Base-by-base conservation (phyloP, 2,329 filamentous ascomycete species). In the Xylariaceae sp. region DNA sequence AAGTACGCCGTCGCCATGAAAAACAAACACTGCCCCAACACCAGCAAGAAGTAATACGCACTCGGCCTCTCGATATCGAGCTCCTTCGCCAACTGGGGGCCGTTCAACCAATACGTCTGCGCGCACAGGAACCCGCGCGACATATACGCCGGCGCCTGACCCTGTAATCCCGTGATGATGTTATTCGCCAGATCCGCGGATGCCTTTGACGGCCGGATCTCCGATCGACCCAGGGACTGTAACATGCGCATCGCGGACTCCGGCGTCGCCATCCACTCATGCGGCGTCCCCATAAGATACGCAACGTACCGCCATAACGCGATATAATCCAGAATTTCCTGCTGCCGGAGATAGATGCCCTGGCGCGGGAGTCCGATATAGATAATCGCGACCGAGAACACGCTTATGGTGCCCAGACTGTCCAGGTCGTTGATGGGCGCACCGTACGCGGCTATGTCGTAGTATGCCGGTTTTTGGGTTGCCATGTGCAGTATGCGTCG, bases 391-490 rank as follows among this genome's bases (percentile, higher is more conserved):
- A 84, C 79, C 0, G 85, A 89, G 73, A 93, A 93, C 1, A 84
- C 85, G 42, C 78, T 79, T 61, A 92, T 86, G 1, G 89, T 92
- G 9, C 79, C 87, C 39, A 92, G 84, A 59, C 81, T 84, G 72
- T 93, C 88, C 1, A 93, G 79, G 66, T 92, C 87, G 66, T 88
- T 92, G 70, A 92, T 85, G 3, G 88, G 88, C 2, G 88, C 76
- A 2, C 88, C 88, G 69, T 77, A 81, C 44, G 78, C 73, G 15
- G 79, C 73, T 0, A 84, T 71, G 62, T 85, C 77, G 72, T 86
- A 90, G 73, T 90, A 90, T 2, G 75, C 76, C 0, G 85, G 83
- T 15, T 77, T 74, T 44, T 78, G 72, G n/a, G 75, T 70, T 11
- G 80, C 79, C 6, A 90, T 78, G 34, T 77, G 77, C 65, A 88